Evolutionary conservation across 2,329 filamentous ascomycete species (phyloP), one percentile per base, ranked within the genome.

Genomic region (Claviceps africana): DNA sequence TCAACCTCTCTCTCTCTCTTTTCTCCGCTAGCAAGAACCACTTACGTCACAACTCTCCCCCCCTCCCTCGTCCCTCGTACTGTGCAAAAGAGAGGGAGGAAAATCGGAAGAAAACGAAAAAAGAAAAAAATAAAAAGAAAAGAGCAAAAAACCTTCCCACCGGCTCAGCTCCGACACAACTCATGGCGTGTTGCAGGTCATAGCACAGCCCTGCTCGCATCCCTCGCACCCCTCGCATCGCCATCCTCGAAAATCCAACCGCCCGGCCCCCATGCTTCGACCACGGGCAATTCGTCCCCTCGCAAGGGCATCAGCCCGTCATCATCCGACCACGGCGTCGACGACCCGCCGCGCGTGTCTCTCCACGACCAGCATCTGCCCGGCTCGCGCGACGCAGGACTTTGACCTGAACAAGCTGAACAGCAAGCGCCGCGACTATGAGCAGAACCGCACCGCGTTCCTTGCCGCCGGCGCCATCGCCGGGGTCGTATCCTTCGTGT

Each of bases 381-480:
- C 58, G 19, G 56, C 64, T 25, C 68, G 70, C 31, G 65, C 71
- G 9, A 62, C 72, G 48, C 74, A 80, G 54, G 70, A 69, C 28
- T 67, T 79, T 55, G 72, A 81, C 56, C 59, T 81, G 55, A 65
- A 69, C 54, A 71, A 68, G 53, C 70, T 81, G 56, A 67, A 72
- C 44, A 62, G 66, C 40, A 63, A 73, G 53, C 67, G 72, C 13
- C 66, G 70, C 50, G 69, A 77, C 48, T 79, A 79, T 61, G 67
- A 79, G 56, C 65, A 67, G 31, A 72, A 74, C 53, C 71, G 75
- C 40, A 74, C 68, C 4, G 70, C 72, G 13, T 79, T 80, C 57
- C 70, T 81, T 10, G 62, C 72, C 19, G 71, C 70, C 17, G 78
- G 78, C 21, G 69, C 72, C 21, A 56, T 76, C 11, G 72, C 75